Evolutionary conservation across 2,329 filamentous ascomycete genomes (phyloP).

Genomic region (Endothia cerciana): DNA sequence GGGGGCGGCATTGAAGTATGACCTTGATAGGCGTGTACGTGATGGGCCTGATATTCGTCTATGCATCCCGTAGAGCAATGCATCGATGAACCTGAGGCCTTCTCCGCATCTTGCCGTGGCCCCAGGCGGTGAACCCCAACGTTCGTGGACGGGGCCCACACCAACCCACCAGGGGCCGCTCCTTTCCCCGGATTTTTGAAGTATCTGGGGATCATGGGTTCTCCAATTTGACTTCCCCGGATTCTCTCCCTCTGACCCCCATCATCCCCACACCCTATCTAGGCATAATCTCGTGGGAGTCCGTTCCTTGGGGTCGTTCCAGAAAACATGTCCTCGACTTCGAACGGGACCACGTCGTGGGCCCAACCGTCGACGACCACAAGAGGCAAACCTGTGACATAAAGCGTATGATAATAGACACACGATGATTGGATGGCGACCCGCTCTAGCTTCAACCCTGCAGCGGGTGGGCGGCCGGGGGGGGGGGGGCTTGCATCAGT

Average conservation of each 20-base stretch:
- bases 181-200: constrained; percentile 6
- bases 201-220: constrained; percentile 4
- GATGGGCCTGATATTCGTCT: not conserved
- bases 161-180: not conserved
- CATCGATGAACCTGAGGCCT: not conserved
- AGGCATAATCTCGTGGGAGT: not conserved
- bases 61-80: no score
- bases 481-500: constrained; percentile 4
- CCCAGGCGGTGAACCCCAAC: constrained; percentile 1
- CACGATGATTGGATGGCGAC: not conserved
- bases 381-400: not conserved
- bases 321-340: not conserved
- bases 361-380: not conserved
- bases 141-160: not conserved
- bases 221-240: constrained; percentile 6
- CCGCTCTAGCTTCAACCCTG: not conserved
- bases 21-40: not conserved
- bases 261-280: constrained; percentile 2
- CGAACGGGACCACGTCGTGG: not conserved
- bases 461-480: not conserved
- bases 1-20: not conserved
- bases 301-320: not conserved
- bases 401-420: not conserved
- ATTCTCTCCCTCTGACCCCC: not conserved
- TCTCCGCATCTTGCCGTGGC: constrained; percentile 9